Base-by-base conservation (phyloP, 148 eudicot genomes). In the Rhododendron griersonianum region DNA sequence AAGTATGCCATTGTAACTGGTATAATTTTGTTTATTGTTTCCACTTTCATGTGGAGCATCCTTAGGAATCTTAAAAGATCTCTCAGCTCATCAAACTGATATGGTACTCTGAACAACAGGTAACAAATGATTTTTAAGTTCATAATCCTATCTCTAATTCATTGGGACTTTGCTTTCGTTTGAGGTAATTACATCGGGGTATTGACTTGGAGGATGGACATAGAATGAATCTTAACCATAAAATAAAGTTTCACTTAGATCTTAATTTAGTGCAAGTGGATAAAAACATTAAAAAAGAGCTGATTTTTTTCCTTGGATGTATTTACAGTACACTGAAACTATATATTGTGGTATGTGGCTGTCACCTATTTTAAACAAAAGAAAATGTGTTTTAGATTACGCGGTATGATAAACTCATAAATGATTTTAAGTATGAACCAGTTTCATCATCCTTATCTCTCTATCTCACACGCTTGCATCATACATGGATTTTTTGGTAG, bases 31-130 rank as follows among this genome's bases (percentile, higher is more conserved):
- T 95, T 97, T 69, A 21, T 91, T 81, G 87, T 93, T 76, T 97
- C 99, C 33, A 91, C 95, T 0, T 97, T 94, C 90, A 95, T 97
- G 99, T 97, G 99, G 98, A 95, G 92, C 48, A 81, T 91, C 63
- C 93, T 97, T 77, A 91, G 96, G 14, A 88, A 87, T 87, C 71
- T 96, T 50, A 92, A 90, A 74, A 91, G 87, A 78, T 91, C 93
- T 73, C 84, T 92, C 50, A 78, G 84, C 79, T 81, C 91, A 48
- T 35, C 92, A 78, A 88, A 77, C 75, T 91, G 88, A 91, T 77
- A 25, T 23, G 25, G 7, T 63, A 87, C 67, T 78, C 11, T 50
- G 74, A 48, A 80, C 13, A 78, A 86, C 33, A 13, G 44, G 47
- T 48, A 81, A 59, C 75, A 4, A 45, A 69, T 71, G 44, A 23